These are phyloP conservation scores for Colletotrichum liriopes DNA, from an alignment of 2,329 filamentous ascomycete genomes.

Conservation along the genomic window DNA sequence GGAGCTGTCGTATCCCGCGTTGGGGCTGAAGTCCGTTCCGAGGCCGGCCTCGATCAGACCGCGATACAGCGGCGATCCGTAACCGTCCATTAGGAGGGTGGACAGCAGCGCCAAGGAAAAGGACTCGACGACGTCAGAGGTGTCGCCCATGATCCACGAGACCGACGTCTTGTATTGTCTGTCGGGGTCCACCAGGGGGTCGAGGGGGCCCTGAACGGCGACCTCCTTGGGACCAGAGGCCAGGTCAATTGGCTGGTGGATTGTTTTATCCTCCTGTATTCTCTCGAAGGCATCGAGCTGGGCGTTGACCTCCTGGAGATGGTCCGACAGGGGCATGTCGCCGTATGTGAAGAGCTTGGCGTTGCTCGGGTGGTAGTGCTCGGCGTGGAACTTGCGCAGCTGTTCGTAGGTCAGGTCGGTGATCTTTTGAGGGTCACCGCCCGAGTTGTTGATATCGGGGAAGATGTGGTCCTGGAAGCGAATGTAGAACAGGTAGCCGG, in stretches of 20 bases:
- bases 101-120: constrained; percentile 89
- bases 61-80: constrained; percentile 93
- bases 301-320: constrained; percentile 83
- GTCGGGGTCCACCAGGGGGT: constrained; percentile 87
- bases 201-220: constrained; percentile 84
- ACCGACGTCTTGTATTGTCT: constrained; percentile 95
- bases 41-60: constrained; percentile 91
- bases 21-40: constrained; percentile 94
- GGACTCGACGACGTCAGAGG: constrained; percentile 86
- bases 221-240: constrained; percentile 77
- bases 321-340: constrained; percentile 87
- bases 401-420: constrained; percentile 95
- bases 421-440: constrained; percentile 95
- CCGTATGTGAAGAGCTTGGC: constrained; percentile 97
- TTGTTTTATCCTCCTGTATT: constrained; percentile 78
- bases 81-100: constrained; percentile 90
- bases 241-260: constrained; percentile 84
- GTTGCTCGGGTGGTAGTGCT: constrained; percentile 98
- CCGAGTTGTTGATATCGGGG: constrained; percentile 95
- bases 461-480: constrained; percentile 95
- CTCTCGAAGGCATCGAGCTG: constrained; percentile 82
- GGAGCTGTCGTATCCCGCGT: constrained; percentile 90
- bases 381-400: constrained; percentile 87
- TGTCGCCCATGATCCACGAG: constrained; percentile 92
- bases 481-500: constrained; percentile 96